Percentiles rank a stretch among this genome's conserved stretches.
Conservation (phyloP, 805 yeast species). For the Wickerhamiella nectarea region DNA sequence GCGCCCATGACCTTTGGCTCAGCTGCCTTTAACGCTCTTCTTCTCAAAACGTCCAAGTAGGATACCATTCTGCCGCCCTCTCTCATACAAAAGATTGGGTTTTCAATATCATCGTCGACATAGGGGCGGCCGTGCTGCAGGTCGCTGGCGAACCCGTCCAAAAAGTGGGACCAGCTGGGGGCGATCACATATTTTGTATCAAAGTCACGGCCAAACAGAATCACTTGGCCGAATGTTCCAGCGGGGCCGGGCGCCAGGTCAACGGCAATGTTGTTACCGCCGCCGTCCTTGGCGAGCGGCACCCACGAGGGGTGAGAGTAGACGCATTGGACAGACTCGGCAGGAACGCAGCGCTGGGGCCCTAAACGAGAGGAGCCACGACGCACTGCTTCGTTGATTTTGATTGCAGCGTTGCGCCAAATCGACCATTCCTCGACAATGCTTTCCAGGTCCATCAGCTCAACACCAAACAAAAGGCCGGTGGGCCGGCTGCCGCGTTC, state of each 20-base stretch:
- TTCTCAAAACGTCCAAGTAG: slow-evolving; percentile 44
- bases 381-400: slow-evolving; percentile 17
- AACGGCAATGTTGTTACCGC: slow-evolving; percentile 83
- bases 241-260: slow-evolving; percentile 71
- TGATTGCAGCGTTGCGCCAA: slow-evolving; percentile 48
- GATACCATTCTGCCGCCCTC: slow-evolving; percentile 63
- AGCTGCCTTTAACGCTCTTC: neutral
- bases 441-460: slow-evolving; percentile 67
- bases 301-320: slow-evolving; percentile 91
- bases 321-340: slow-evolving; percentile 51
- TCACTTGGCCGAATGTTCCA: slow-evolving; percentile 84
- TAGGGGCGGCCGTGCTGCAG: slow-evolving; percentile 72
- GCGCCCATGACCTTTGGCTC: neutral
- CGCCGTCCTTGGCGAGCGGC: slow-evolving; percentile 75
- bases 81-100: slow-evolving; percentile 36
- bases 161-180: slow-evolving; percentile 77
- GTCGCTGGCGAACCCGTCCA: slow-evolving; percentile 72
- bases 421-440: slow-evolving; percentile 65
- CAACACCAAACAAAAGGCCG: slow-evolving; percentile 69
- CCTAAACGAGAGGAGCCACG: slow-evolving; percentile 1
- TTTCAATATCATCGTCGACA: slow-evolving; percentile 51
- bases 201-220: slow-evolving; percentile 84
- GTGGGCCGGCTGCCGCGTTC: slow-evolving; percentile 58
- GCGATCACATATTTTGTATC: slow-evolving; percentile 83
- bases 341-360: slow-evolving; percentile 64